Evolutionary conservation across 257 asterid genomes (phyloP), one percentile per base, ranked within the genome.

Genomic region (Nicotiana undulata): DNA sequence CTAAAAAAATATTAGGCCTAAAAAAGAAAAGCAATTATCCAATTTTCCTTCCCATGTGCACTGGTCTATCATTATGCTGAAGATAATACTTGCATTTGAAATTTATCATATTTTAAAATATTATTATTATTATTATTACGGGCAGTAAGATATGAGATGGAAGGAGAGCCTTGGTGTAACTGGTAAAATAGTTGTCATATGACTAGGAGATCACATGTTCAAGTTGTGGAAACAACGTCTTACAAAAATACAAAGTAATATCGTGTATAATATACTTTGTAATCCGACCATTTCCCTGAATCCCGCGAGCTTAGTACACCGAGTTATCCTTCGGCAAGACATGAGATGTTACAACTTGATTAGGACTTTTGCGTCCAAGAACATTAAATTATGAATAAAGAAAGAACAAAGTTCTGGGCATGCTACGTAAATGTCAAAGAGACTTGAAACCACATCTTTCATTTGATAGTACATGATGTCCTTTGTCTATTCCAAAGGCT

Each of bases 271-370:
- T 8, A 37, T 0, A 37, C 0, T 3, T 37, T 7, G 1, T 37
- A 2, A 2, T 37, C 0, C 1, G 10, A 0, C 0, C 10, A 0
- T 37, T 37, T 37, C 0, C 10, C 10, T 9, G 3, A 0, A 37
- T 37, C 0, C 44, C 8, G 2, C 0, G 0, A 37, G 2, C 0
- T 6, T 7, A 0, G 9, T 37, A 3, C 9, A 37, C 2, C 10
- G 0, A 1, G 0, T 2, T 6, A 3, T 6, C 3, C 10, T 40
- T 40, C 8, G 2, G 49, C 0, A 1, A 40, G 77, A 7, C 77
- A 46, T 72, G 60, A 49, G 78, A 74, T 24, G 34, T 24, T 16
- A 46, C 60, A 46, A 74, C 61, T 74, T 49, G 78, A 72, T 24
- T 22, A 24, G 60, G 78, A 24, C 24, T 20, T 46, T 44, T 24